Evolutionary conservation across 345 rosid species (phyloP).

Genomic region (Carallia brachiata): DNA sequence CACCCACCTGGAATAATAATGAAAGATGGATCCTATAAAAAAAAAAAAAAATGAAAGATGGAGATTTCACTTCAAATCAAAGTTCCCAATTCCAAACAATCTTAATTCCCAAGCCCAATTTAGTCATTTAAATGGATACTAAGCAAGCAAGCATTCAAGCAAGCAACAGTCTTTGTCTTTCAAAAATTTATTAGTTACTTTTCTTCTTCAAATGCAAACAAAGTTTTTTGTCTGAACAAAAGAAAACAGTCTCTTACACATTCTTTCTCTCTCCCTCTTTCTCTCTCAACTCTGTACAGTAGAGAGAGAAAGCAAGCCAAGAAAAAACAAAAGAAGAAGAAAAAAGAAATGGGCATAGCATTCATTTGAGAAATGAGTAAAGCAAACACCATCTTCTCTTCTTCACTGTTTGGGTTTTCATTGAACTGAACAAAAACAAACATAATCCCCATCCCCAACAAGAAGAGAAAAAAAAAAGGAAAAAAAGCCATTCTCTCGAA

Average conservation of each 20-base stretch:
- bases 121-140: neutral
- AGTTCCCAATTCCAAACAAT: too few species aligned
- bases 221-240: conserved; percentile 36
- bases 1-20: too few species aligned
- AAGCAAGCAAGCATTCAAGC: too few species aligned
- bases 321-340: conserved; percentile 1
- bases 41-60: too few species aligned
- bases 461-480: neutral
- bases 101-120: neutral
- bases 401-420: conserved; percentile 43
- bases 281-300: conserved; percentile 41
- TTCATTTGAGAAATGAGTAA: conserved; percentile 51
- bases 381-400: conserved; percentile 39
- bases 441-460: neutral
- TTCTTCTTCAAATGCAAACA: conserved; percentile 11
- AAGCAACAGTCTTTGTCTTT: conserved; percentile 4
- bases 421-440: conserved; percentile 19
- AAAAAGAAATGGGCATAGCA: neutral
- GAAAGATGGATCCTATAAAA: too few species aligned
- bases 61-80: too few species aligned
- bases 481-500: neutral
- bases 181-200: neutral
- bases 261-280: conserved; percentile 15
- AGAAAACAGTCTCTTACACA: neutral
- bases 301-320: conserved; percentile 24